phyloP scores from a whole-genome alignment of 129 eudicot species.

The carrot (Daucus carota) region DH1_v3.0 NC_030386.2:32552501-32553000 shows the following conservation, averaged over 20 bases:
- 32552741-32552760: neutral
- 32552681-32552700: slow-evolving; percentile 1
- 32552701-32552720: neutral
- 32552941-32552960: neutral
- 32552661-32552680: slow-evolving; percentile 43
- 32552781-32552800: neutral
- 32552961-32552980: neutral
- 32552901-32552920: neutral
- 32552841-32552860: neutral
- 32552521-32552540: slow-evolving; percentile 1
- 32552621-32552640: slow-evolving; percentile 86
- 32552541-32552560: slow-evolving; percentile 17
- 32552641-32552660: slow-evolving; percentile 81
- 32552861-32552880: neutral
- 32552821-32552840: neutral
- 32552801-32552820: neutral
- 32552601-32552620: slow-evolving; percentile 95
- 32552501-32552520: neutral
- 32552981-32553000: neutral
- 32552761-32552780: neutral
- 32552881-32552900: neutral
- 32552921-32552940: neutral
- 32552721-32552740: neutral
- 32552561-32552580: slow-evolving; percentile 82
- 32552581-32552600: slow-evolving; percentile 91